Conservation (phyloP, 495 filamentous ascomycete species). For the Staphylotrichum longicolle region DNA sequence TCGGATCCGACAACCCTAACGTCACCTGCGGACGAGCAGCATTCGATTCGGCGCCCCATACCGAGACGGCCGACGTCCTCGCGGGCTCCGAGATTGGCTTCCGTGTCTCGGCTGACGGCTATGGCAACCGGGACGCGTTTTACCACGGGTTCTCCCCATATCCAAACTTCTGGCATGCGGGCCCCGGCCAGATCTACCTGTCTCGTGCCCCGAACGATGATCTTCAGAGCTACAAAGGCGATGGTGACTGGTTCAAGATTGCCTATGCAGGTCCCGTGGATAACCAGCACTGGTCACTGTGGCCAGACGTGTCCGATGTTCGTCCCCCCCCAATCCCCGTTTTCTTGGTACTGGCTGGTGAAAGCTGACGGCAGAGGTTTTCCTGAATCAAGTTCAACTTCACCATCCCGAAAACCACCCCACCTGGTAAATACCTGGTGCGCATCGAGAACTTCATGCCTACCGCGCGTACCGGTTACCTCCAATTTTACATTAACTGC, state of each 20-base stretch:
- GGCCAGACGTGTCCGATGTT: not conserved
- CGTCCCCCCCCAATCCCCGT: not conserved
- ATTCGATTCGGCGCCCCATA: constrained; percentile 15
- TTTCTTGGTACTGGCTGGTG: not conserved
- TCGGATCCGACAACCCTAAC: constrained; percentile 3
- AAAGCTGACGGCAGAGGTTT: not conserved
- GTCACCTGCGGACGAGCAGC: constrained; percentile 24
- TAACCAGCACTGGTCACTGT: not conserved
- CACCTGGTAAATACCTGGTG: no score
- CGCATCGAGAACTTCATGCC: constrained; percentile 27
- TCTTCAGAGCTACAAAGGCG: constrained; percentile 21
- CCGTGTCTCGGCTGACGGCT: constrained; percentile 17
- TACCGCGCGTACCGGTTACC: constrained; percentile 15
- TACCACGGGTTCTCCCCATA: not conserved
- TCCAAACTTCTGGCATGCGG: not conserved
- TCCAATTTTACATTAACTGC: constrained; percentile 28
- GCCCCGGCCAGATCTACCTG: constrained; percentile 25
- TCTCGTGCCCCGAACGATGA: constrained; percentile 26
- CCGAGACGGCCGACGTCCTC: constrained; percentile 23
- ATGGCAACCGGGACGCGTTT: constrained; percentile 14
- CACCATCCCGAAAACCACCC: no score
- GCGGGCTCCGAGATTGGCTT: constrained; percentile 26
- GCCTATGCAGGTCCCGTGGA: constrained; percentile 19
- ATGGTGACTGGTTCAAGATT: constrained; percentile 37
- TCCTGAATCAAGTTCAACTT: no score